Conservation (phyloP, 345 rosid species). For the Linum usitatissimum region DNA sequence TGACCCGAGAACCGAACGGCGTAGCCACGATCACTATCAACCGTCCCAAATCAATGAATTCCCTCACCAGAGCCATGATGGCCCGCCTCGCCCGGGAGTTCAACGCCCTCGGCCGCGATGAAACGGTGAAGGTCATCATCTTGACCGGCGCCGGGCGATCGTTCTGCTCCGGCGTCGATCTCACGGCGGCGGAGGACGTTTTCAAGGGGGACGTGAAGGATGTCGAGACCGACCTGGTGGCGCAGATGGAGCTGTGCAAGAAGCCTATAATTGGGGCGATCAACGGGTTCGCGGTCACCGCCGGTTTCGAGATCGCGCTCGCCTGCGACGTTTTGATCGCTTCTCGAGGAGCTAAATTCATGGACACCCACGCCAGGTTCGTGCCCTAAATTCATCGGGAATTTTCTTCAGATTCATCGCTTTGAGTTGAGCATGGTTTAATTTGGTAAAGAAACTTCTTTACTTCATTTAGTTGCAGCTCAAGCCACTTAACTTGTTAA, state of each 20-base stretch:
- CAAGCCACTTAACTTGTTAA: no score
- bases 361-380: constrained; percentile 86
- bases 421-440: background rate
- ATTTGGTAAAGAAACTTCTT: background rate
- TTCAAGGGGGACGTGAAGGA: constrained; percentile 95
- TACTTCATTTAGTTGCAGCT: no score
- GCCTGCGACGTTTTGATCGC: constrained; percentile 84
- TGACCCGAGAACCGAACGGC: constrained; percentile 46
- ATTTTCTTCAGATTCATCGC: background rate
- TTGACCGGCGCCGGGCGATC: constrained; percentile 70
- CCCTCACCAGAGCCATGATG: constrained; percentile 71
- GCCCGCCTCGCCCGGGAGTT: constrained; percentile 50
- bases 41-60: constrained; percentile 86
- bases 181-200: constrained; percentile 73
- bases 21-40: constrained; percentile 64
- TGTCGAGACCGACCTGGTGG: constrained; percentile 50
- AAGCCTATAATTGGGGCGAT: constrained; percentile 88
- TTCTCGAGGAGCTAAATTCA: constrained; percentile 60
- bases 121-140: constrained; percentile 50
- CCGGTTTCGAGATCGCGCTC: constrained; percentile 81
- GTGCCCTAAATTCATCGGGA: background rate
- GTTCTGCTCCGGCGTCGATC: constrained; percentile 86
- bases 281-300: constrained; percentile 77
- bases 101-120: constrained; percentile 43
- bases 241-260: constrained; percentile 68